Evolutionary conservation across 1,139 yeast genomes (phyloP).

Genomic region (Pneumocystis carinii): DNA sequence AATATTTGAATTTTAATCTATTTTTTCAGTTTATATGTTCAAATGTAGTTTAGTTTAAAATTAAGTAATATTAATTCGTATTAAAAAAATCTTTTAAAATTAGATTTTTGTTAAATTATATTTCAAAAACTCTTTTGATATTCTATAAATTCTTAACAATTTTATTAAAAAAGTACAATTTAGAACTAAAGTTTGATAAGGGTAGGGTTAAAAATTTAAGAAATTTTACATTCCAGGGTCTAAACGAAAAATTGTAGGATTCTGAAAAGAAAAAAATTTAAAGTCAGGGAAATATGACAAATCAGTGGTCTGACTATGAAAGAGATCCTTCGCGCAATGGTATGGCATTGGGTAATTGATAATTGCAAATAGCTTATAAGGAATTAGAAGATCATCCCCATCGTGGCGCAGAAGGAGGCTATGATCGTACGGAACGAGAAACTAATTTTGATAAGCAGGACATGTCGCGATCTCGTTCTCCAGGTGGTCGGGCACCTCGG

Average conservation of each 20-base stretch:
- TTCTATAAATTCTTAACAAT: too few species aligned
- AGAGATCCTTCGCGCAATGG: neutral
- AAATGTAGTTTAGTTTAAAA: too few species aligned
- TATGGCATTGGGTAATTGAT: neutral
- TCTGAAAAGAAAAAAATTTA: neutral
- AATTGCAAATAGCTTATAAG: neutral
- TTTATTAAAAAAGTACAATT: too few species aligned
- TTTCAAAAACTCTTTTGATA: too few species aligned
- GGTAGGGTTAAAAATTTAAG: neutral
- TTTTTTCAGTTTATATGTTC: too few species aligned
- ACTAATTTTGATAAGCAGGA: neutral
- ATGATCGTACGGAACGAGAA: conserved; percentile 14
- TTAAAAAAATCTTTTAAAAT: too few species aligned
- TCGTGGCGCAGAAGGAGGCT: conserved; percentile 4
- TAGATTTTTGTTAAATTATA: too few species aligned
- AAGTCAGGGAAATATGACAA: neutral
- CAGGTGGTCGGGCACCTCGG: conserved; percentile 14
- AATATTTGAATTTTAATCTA: too few species aligned
- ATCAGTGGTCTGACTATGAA: neutral
- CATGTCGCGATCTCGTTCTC: conserved; percentile 3
- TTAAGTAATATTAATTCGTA: too few species aligned
- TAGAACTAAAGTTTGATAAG: neutral
- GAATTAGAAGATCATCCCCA: neutral
- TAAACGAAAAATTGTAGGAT: neutral
- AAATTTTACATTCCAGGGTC: neutral